phyloP scores from a whole-genome alignment of 73 alveolate genomes.

The Paramecium tetraurelia region DNA sequence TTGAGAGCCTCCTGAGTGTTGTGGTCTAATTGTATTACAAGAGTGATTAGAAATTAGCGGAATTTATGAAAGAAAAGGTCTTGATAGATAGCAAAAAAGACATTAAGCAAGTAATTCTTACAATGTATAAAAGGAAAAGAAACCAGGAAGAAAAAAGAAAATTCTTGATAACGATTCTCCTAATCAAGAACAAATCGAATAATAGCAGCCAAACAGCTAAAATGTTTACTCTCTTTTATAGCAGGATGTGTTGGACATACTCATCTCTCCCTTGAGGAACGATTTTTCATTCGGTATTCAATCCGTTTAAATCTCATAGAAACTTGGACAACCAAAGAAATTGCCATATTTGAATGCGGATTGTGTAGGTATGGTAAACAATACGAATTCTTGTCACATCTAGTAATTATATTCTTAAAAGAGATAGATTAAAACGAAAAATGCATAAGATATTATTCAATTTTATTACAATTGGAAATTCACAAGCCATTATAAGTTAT shows the following conservation, averaged over 20 bases:
- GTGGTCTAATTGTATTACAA: slow-evolving; percentile 47
- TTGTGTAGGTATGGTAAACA: slow-evolving; percentile 58
- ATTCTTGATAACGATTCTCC: neutral
- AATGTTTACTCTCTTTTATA: neutral
- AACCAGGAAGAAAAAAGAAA: slow-evolving; percentile 52
- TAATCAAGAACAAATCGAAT: neutral
- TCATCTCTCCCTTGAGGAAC: slow-evolving; percentile 53
- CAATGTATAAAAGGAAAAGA: neutral
- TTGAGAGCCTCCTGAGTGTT: neutral
- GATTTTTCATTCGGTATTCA: slow-evolving; percentile 53
- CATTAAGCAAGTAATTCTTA: neutral
- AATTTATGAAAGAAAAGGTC: slow-evolving; percentile 42
- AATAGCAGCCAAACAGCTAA: neutral
- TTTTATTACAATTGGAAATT: slow-evolving; percentile 56
- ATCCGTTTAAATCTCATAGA: neutral
- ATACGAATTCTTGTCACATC: slow-evolving; percentile 30
- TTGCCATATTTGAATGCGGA: slow-evolving; percentile 62
- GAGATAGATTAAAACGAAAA: neutral
- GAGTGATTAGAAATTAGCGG: slow-evolving; percentile 37
- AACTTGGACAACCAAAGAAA: slow-evolving; percentile 54
- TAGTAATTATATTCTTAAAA: neutral
- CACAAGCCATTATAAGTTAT: slow-evolving; percentile 56
- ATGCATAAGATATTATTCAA: slow-evolving; percentile 46
- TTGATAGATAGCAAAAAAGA: neutral
- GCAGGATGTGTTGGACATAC: slow-evolving; percentile 37